Base-by-base conservation (phyloP, 2,329 filamentous ascomycete species). In the Pseudocercospora eumusae region DNA sequence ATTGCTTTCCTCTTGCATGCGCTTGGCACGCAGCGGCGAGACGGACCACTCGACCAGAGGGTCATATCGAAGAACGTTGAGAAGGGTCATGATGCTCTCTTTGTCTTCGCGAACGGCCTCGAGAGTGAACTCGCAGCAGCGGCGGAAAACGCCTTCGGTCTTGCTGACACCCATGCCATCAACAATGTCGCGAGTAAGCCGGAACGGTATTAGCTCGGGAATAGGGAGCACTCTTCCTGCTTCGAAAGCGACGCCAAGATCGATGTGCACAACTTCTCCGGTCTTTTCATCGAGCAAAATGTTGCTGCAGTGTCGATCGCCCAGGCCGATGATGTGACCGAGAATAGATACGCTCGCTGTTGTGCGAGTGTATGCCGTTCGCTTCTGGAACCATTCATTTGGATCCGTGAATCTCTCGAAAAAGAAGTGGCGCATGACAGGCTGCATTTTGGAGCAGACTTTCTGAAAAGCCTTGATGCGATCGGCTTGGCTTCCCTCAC, bases 51-150 rank as follows among this genome's bases (percentile, higher is more conserved):
- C 95, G 76, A 98, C 96, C 64, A 99, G 80, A 0, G 95, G 96
- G 81, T 99, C 95, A 77, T 97, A 98, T n/a, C 96, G 89, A 62
- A 99, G 81, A 21, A 99, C 96, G 73, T 99, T 96, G 20, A 99
- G 86, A 57, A 99, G 92, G 0, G 95, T 98, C 93, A 97, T 98
- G 79, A 99, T 99, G 49, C 90, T 93, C 74, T 96, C 96, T 11
- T 91, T 91, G 75, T 99, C 95, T 70, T 96, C 90, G n/a, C 95
- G 88, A 36, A 99, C 81, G 1, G 96, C 93, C 65, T 97, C 92
- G 31, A 99, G 85, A 0, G 93, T 98, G 75, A 98, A 98, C 75
- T 99, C 96, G 75, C 95, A 99, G 77, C 93, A 98, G n/a, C 96
- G 87, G 7, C 95, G 86, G 80, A 98, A 99, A 0, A 98, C 92